phyloP scores from a whole-genome alignment of 2,329 filamentous ascomycete species.

The Pseudonectria foliicola region DNA sequence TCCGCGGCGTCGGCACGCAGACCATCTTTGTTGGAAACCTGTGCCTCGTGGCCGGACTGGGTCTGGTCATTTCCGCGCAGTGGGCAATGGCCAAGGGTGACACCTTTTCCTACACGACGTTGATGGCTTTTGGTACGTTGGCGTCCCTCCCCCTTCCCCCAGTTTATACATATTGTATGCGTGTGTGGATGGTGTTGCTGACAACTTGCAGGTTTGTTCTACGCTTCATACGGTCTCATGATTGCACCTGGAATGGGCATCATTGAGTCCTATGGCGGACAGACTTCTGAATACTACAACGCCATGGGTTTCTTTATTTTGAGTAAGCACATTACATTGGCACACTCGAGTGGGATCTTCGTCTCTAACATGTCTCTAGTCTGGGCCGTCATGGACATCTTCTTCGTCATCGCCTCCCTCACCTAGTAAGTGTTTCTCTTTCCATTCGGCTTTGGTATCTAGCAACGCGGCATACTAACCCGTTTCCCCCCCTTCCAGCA shows the following conservation, averaged over 20 bases:
- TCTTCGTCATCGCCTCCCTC: slow-evolving; percentile 20
- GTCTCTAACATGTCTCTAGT: slow-evolving; percentile 11
- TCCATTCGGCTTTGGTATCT: not conserved
- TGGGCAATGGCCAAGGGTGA: slow-evolving; percentile 22
- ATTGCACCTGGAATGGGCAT: slow-evolving; percentile 18
- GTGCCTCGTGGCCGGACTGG: slow-evolving; percentile 22
- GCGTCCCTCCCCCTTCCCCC: no score
- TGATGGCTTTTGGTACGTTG: slow-evolving; percentile 20
- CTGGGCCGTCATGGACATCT: slow-evolving; percentile 20
- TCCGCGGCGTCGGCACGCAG: slow-evolving; percentile 20
- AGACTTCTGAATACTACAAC: slow-evolving; percentile 21
- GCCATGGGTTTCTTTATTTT: slow-evolving; percentile 23
- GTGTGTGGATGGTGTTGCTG: not conserved
- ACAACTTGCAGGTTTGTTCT: slow-evolving; percentile 16
- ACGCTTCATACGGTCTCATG: slow-evolving; percentile 21
- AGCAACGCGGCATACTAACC: slow-evolving; percentile 1
- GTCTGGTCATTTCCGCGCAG: slow-evolving; percentile 22
- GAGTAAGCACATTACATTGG: slow-evolving; percentile 5
- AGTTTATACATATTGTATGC: no score
- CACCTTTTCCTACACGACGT: slow-evolving; percentile 22
- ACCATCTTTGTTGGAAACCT: slow-evolving; percentile 22
- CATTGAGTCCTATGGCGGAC: slow-evolving; percentile 18
- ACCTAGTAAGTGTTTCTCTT: slow-evolving; percentile 9
- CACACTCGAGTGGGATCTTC: not conserved
- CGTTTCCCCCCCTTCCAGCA: no score